These are phyloP conservation scores for Trichoderma simmonsii DNA, from an alignment of 2,329 filamentous ascomycete species.

Conservation along the genomic window DNA sequence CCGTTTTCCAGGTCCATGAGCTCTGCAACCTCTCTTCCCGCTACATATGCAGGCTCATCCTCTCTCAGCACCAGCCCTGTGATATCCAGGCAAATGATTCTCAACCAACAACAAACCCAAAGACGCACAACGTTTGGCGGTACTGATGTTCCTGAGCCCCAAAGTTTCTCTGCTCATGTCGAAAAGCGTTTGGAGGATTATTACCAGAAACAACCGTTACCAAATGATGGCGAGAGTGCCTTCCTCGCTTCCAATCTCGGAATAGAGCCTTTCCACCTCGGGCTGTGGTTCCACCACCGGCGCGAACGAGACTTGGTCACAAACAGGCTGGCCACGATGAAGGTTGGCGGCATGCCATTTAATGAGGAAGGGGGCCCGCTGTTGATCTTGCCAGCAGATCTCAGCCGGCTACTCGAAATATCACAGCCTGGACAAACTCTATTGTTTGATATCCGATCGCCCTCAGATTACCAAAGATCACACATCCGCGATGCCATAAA, in stretches of 20 bases:
- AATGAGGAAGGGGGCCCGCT: slow-evolving; percentile 35
- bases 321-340: slow-evolving; percentile 44
- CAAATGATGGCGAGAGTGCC: slow-evolving; percentile 49
- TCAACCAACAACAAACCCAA: slow-evolving; percentile 44
- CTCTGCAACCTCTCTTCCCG: slow-evolving; percentile 26
- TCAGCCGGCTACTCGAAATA: slow-evolving; percentile 50
- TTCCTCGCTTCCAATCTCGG: slow-evolving; percentile 54
- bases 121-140: slow-evolving; percentile 39
- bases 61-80: slow-evolving; percentile 24
- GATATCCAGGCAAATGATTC: slow-evolving; percentile 41
- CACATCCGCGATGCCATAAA: slow-evolving; percentile 53
- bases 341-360: slow-evolving; percentile 36
- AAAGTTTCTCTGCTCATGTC: slow-evolving; percentile 47
- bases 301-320: slow-evolving; percentile 47
- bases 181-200: slow-evolving; percentile 52
- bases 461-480: slow-evolving; percentile 46
- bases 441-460: slow-evolving; percentile 49
- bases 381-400: slow-evolving; percentile 51
- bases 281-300: slow-evolving; percentile 55
- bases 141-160: slow-evolving; percentile 40
- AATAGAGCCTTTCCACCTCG: slow-evolving; percentile 49
- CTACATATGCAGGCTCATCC: slow-evolving; percentile 23
- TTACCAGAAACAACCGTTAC: slow-evolving; percentile 46
- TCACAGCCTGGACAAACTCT: slow-evolving; percentile 45
- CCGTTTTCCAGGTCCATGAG: slow-evolving; percentile 25